These are phyloP conservation scores for Pseudoscleropodium purum DNA, from an alignment of 225 moss, liverwort and hornwort species.

Conservation along the genomic window DNA sequence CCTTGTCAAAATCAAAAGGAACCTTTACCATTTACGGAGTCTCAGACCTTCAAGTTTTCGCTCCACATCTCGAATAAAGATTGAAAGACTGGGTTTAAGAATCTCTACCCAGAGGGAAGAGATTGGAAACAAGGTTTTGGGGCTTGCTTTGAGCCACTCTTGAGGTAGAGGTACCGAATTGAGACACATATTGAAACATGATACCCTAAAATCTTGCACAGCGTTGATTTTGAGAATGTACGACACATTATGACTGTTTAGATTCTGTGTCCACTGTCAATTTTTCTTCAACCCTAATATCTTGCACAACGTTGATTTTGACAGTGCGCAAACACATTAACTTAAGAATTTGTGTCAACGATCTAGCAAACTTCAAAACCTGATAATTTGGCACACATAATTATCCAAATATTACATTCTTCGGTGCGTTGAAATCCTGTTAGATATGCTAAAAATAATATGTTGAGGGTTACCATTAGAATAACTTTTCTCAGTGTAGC, in stretches of 20 bases:
- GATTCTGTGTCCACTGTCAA: not conserved
- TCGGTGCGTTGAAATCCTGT: not conserved
- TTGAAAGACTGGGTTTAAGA: not conserved
- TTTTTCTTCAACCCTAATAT: not conserved
- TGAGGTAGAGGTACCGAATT: not conserved
- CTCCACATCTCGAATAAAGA: not conserved
- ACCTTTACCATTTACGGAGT: not conserved
- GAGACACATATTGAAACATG: not conserved
- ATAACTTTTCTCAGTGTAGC: not conserved
- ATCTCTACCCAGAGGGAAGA: not conserved
- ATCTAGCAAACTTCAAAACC: no score
- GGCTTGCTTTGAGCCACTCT: not conserved
- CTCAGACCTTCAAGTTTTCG: not conserved
- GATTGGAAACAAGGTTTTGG: not conserved
- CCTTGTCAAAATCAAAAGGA: not conserved
- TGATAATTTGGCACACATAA: not conserved
- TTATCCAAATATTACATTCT: not conserved
- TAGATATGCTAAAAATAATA: no score
- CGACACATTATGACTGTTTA: not conserved
- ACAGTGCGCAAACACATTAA: no score
- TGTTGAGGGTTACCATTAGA: not conserved
- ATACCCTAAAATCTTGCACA: not conserved
- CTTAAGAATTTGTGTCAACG: not conserved
- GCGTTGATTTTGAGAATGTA: not conserved
- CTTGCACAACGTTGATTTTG: no score